These are phyloP conservation scores for Apiotrichum veenhuisii DNA, from an alignment of 1,284 basidiomycete species.

Conservation along the genomic window DNA sequence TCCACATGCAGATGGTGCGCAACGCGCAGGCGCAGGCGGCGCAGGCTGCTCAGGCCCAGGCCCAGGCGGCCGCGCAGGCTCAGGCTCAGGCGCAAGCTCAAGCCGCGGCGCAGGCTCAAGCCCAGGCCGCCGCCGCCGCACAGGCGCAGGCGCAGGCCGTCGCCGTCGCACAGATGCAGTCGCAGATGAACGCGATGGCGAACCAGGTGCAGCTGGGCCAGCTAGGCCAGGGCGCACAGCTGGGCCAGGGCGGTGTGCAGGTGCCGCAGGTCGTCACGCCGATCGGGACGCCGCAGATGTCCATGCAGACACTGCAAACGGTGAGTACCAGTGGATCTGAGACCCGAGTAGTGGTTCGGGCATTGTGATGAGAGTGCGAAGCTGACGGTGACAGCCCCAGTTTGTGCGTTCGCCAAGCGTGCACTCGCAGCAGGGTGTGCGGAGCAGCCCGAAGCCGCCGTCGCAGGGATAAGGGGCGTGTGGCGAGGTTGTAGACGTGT, in stretches of 20 bases:
- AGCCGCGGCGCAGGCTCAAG: conserved; percentile 7
- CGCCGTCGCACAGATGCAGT: conserved; percentile 3
- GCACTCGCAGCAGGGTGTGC: conserved; percentile 13
- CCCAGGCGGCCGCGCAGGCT: conserved; percentile 13
- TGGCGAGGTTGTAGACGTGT: not conserved
- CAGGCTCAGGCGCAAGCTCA: conserved; percentile 11
- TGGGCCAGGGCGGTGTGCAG: not conserved
- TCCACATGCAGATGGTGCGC: conserved; percentile 25
- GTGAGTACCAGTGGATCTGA: not conserved
- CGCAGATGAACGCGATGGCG: not conserved
- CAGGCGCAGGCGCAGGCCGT: conserved; percentile 10
- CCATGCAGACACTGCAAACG: conserved; percentile 12
- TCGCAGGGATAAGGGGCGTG: not conserved
- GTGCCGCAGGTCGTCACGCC: conserved; percentile 7
- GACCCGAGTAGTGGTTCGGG: too few species aligned
- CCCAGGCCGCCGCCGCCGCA: conserved; percentile 5
- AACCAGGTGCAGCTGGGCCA: not conserved
- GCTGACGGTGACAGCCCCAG: conserved; percentile 5
- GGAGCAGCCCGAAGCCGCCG: conserved; percentile 15
- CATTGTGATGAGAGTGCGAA: not conserved
- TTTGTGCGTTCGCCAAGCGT: conserved; percentile 15
- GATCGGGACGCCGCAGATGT: conserved; percentile 13
- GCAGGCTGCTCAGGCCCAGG: conserved; percentile 4
- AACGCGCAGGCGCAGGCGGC: conserved; percentile 17
- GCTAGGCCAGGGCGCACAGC: not conserved